Base-by-base conservation (phyloP, 2,329 filamentous ascomycete genomes). In the Trichoderma pleuroti region DNA sequence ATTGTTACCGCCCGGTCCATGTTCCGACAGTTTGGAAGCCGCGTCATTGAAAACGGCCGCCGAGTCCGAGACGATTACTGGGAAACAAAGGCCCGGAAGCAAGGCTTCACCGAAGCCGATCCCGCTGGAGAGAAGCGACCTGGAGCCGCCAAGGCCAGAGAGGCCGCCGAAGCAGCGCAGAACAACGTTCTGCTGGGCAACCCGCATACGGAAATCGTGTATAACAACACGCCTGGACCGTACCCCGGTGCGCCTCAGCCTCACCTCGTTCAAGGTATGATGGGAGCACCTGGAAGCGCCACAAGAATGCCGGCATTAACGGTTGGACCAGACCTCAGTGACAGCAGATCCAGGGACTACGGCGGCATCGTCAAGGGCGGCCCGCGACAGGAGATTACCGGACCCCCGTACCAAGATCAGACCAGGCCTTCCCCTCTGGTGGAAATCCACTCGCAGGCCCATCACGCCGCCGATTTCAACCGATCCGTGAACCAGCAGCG, bases 1-100 rank as follows among this genome's bases (percentile, higher is more conserved):
- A 98, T 99, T 73, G 96, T 99, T 56, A 98, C 96, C 1, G 96
- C 96, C 34, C 90, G 93, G 74, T 98, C 95, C 76, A 99, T 99
- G 96, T 99, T 98, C 81, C 91, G 96, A 56, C 96, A 99, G 80
- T 99, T 99, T 80, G 96, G 96, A 62, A 98, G 94, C 80, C 89
- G 96, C 73, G 92, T 99, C 66, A 96, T 99, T 74, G 90, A 92
- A 42, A 93, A 94, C 77, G 96, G 96, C 39, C 88, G 95, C 73
- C 87, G 96, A 71, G 96, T 99, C 54, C 91, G 96, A 63, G 96
- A 99, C 81, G 96, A 99, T 80, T 99, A 99, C 82, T 99, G 96
- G 96, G 96, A 98, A 81, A 93, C 91, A 78, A 98, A 98, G 82
- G 96, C 96, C 9, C 88, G 92, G 61, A 99, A 98, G 82, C 96